Evolutionary conservation across 139 green algal species (phyloP).

Genomic region (Picochlorum costavermella): DNA sequence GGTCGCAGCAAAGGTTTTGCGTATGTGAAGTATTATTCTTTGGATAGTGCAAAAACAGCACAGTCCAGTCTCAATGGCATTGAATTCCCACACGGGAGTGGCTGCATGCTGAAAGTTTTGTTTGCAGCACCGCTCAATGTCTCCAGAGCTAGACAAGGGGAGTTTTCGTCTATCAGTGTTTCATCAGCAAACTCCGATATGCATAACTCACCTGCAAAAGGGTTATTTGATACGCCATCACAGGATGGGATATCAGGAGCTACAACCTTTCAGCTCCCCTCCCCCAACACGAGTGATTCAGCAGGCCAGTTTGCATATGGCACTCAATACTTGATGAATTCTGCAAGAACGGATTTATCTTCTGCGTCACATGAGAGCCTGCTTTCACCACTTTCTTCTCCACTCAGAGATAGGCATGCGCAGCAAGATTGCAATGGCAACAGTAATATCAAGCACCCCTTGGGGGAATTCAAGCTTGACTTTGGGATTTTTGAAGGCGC

Average conservation of each 20-base stretch:
- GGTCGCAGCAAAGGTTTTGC: conserved; percentile 63
- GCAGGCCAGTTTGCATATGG: neutral
- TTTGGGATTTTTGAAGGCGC: neutral
- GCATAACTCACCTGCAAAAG: neutral
- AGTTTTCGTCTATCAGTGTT: neutral
- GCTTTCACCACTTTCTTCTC: conserved; percentile 9
- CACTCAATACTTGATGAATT: neutral
- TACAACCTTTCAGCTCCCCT: conserved; percentile 6
- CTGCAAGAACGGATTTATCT: conserved; percentile 10
- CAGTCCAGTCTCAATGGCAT: conserved; percentile 70
- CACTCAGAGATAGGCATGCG: neutral
- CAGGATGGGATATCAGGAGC: conserved; percentile 1
- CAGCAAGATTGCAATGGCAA: neutral
- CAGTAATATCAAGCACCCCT: neutral
- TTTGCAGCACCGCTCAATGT: conserved; percentile 39
- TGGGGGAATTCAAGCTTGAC: neutral
- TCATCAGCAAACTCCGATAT: neutral
- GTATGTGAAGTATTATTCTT: conserved; percentile 80
- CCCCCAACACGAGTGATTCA: conserved; percentile 4
- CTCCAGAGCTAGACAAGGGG: neutral
- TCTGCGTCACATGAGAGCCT: conserved; percentile 4
- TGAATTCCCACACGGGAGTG: conserved; percentile 68
- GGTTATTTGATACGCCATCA: neutral
- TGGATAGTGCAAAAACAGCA: conserved; percentile 53
- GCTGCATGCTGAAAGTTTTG: conserved; percentile 73